phyloP scores from a whole-genome alignment of 2,329 filamentous ascomycete genomes.

The Cladosporium sp. region DNA sequence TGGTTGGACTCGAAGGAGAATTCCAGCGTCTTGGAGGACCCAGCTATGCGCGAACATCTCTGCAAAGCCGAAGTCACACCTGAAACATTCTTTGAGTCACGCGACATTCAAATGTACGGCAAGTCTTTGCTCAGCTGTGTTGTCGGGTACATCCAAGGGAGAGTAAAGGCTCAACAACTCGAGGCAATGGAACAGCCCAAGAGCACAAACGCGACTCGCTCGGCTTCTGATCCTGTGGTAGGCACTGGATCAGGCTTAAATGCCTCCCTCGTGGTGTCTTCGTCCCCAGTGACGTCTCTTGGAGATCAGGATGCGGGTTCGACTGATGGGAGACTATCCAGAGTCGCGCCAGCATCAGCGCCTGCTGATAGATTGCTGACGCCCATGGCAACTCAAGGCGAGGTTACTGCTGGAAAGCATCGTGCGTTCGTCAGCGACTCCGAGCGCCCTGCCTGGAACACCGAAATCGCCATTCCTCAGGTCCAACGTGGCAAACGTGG shows the following conservation, averaged over 20 bases:
- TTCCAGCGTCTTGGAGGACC: constrained; percentile 19
- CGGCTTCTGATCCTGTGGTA: background rate
- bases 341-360: background rate
- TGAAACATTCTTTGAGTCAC: constrained; percentile 22
- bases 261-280: background rate
- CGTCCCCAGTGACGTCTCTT: background rate
- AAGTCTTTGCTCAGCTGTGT: constrained; percentile 13
- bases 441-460: background rate
- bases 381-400: background rate
- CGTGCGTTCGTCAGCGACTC: background rate
- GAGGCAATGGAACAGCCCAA: background rate
- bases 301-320: background rate
- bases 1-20: constrained; percentile 22
- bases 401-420: background rate
- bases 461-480: background rate
- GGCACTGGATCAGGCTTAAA: background rate
- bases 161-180: background rate
- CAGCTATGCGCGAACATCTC: constrained; percentile 18
- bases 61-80: constrained; percentile 18
- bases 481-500: constrained; percentile 3
- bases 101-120: constrained; percentile 13
- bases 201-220: background rate
- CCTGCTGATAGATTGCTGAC: background rate
- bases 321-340: background rate
- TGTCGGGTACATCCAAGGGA: constrained; percentile 16